Conservation (phyloP, 1,284 basidiomycete genomes). For the Ceratobasidium sp. region DNA sequence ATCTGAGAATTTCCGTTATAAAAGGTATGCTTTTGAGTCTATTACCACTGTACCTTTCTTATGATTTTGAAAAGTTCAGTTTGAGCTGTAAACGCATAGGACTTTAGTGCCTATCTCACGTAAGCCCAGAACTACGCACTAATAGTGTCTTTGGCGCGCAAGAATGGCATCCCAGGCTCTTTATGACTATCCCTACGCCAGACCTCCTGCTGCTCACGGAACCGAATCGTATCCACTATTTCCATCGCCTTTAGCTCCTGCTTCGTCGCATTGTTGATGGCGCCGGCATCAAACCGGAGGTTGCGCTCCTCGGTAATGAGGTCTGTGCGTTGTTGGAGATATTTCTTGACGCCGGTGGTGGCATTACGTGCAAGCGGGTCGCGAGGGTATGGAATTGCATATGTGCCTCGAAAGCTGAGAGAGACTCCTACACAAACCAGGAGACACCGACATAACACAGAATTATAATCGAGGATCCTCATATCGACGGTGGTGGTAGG, state of each 20-base stretch:
- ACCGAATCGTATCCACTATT: constrained; percentile 68
- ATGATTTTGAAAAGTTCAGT: constrained; percentile 1
- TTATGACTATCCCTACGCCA: constrained; percentile 67
- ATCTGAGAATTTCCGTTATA: too few relatives aligned
- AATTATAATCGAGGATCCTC: background rate
- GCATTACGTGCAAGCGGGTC: background rate
- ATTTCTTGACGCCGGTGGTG: constrained; percentile 56
- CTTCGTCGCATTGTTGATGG: constrained; percentile 55
- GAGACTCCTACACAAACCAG: background rate
- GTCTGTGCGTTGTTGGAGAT: constrained; percentile 62
- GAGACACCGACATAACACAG: background rate
- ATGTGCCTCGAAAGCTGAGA: background rate
- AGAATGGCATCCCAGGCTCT: constrained; percentile 80
- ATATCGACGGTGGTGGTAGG: background rate
- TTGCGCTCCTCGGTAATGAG: constrained; percentile 69
- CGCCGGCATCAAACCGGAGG: constrained; percentile 60
- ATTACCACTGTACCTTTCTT: background rate
- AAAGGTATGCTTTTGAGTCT: too few relatives aligned
- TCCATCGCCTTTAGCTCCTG: constrained; percentile 69
- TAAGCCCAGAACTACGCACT: background rate
- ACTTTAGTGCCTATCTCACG: background rate
- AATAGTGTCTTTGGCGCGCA: constrained; percentile 65
- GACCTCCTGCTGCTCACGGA: constrained; percentile 67
- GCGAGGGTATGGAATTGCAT: background rate
- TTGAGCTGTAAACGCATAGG: background rate